These are phyloP conservation scores for Dentipellis fragilis DNA, from an alignment of 768 basidiomycete species.

Conservation along the genomic window DNA sequence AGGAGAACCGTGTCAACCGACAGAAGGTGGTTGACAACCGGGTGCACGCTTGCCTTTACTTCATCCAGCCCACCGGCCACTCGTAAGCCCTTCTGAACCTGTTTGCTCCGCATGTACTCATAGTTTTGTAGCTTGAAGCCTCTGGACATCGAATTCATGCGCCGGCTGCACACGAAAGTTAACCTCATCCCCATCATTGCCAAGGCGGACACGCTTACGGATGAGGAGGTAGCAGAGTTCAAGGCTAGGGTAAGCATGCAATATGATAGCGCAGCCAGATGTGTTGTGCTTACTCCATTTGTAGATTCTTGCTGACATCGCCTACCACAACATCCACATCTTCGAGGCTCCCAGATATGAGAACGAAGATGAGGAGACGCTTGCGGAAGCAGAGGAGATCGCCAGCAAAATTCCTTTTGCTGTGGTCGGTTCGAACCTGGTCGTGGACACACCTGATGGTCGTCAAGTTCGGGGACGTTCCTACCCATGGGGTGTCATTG, in stretches of 20 bases:
- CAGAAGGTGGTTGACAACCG: slow-evolving; percentile 92
- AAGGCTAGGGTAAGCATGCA: slow-evolving; percentile 67
- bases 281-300: background rate
- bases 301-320: slow-evolving; percentile 88
- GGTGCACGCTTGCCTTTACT: slow-evolving; percentile 97
- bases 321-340: slow-evolving; percentile 91
- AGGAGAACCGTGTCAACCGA: slow-evolving; percentile 97
- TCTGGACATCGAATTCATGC: slow-evolving; percentile 99
- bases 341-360: slow-evolving; percentile 98
- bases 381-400: slow-evolving; percentile 96
- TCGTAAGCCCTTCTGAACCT: slow-evolving; percentile 48
- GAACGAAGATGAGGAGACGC: slow-evolving; percentile 96
- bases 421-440: slow-evolving; percentile 86
- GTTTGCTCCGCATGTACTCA: background rate
- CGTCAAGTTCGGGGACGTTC: slow-evolving; percentile 88
- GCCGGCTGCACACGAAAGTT: slow-evolving; percentile 91
- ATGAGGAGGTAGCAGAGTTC: slow-evolving; percentile 89
- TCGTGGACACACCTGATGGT: slow-evolving; percentile 77
- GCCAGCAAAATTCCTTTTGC: slow-evolving; percentile 98
- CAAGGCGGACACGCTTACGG: slow-evolving; percentile 95
- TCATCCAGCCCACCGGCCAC: slow-evolving; percentile 97
- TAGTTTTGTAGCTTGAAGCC: slow-evolving; percentile 73
- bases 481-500: slow-evolving; percentile 98
- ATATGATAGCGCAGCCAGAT: background rate
- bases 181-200: slow-evolving; percentile 98